A percentile compares a stretch with the other conserved stretches of the same genome.
phyloP scores from a whole-genome alignment of 345 rosid genomes.

The Rhodamnia argentea region DNA sequence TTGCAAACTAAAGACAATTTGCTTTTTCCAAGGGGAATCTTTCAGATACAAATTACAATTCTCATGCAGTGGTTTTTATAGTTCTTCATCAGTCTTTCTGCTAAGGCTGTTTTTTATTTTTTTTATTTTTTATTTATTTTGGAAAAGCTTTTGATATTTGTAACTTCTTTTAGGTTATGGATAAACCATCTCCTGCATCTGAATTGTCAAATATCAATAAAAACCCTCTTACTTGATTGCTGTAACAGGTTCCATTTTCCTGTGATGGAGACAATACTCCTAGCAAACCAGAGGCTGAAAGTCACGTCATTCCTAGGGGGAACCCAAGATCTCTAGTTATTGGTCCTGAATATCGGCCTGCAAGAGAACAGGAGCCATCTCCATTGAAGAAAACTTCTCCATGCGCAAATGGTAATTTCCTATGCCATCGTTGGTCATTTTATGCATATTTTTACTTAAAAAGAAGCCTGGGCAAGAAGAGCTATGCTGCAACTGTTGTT shows the following conservation, averaged over 20 bases:
- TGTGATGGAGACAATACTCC: conserved; percentile 59
- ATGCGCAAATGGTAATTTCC: background rate
- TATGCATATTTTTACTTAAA: background rate
- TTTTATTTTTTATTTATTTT: too few species aligned
- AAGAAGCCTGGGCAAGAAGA: conserved; percentile 3
- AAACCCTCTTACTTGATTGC: background rate
- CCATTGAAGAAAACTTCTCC: conserved; percentile 21
- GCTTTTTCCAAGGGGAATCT: too few species aligned
- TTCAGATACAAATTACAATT: too few species aligned
- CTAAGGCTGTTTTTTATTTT: too few species aligned
- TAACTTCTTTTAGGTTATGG: too few species aligned
- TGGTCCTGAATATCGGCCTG: conserved; percentile 38
- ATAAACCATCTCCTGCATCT: background rate
- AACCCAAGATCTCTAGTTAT: conserved; percentile 78
- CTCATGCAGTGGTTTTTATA: too few species aligned
- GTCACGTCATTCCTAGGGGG: conserved; percentile 65
- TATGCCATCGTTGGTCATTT: background rate
- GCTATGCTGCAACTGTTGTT: background rate
- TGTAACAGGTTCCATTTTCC: conserved; percentile 74
- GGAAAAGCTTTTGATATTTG: too few species aligned
- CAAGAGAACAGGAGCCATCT: conserved; percentile 10
- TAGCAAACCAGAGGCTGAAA: conserved; percentile 56
- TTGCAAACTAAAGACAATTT: conserved; percentile 4
- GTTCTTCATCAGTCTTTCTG: too few species aligned
- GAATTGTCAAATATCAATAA: background rate